Base-by-base conservation (phyloP, 192 early-diverging fungal genomes). In the Dissophora globulifera region DNA sequence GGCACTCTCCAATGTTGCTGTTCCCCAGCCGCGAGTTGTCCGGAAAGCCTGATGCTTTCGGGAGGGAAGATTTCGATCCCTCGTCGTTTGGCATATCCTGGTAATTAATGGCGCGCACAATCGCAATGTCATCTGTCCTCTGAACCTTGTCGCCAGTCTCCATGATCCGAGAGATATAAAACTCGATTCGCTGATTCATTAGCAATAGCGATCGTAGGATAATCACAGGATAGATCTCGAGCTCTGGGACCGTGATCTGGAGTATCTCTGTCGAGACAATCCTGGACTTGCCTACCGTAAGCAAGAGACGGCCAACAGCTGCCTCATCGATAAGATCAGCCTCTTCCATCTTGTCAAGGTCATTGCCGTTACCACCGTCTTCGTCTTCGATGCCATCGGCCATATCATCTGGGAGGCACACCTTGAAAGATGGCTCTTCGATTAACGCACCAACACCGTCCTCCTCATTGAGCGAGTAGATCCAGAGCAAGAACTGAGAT, bases 391-490 rank as follows among this genome's bases (percentile, higher is more conserved):
- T 17, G 5, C 41, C 35, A 0, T 57, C 53, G 1, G 27, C 5
- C 2, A 7, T 25, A 9, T 67, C 47, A 9, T 30, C 9, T 2
- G 63, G 40, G 15, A 66, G 26, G 17, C 72, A 76, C 0, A 60
- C 17, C n/a, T 67, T 54, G 46, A 27, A 0, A 5, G 35, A 35
- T 11, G 72, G 52, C 30, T 62, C 62, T 31, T 76, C 72, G 16
- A 67, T 55, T 5, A 62, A 20, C n/a, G 64, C 72, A 12, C 60
- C 40, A 2, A 83, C 3, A 1, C 63, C 57, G 30, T 80, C 74
- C 5, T 83, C 75, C 40, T 80, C 63, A 29, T 66, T 65, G 32
- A 81, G 49, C 2, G 75, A 55, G 26, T 53, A 83, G 29, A 67
- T 69, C 71, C 69, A 81, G 25, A 62, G 70, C n/a, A 55, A 45